These are phyloP conservation scores for Pseudocercospora eumusae DNA, from an alignment of 2,329 filamentous ascomycete species.

Conservation along the genomic window DNA sequence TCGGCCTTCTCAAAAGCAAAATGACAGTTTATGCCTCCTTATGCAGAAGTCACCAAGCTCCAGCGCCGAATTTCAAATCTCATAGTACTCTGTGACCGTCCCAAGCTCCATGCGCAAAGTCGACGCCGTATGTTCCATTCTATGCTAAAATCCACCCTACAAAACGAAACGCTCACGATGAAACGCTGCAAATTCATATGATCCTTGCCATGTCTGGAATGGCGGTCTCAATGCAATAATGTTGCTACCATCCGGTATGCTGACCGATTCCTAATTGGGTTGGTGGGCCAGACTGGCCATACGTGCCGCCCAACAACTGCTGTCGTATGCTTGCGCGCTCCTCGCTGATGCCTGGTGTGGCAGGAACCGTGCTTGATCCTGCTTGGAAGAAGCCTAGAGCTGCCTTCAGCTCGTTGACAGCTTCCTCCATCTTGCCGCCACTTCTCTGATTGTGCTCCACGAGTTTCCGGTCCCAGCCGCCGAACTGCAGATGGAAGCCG, in stretches of 20 bases:
- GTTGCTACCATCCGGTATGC: conserved; percentile 17
- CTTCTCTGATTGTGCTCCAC: conserved; percentile 85
- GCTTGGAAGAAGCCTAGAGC: conserved; percentile 74
- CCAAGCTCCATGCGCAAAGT: not conserved
- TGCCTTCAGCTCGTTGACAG: conserved; percentile 72
- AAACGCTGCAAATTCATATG: not conserved
- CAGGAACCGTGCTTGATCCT: conserved; percentile 39
- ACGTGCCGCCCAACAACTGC: conserved; percentile 44
- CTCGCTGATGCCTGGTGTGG: conserved; percentile 33
- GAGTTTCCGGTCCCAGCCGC: conserved; percentile 88
- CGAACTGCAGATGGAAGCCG: conserved; percentile 84
- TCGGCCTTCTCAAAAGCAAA: not conserved
- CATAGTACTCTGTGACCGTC: not conserved
- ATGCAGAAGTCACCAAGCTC: not conserved
- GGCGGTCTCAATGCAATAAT: conserved; percentile 1
- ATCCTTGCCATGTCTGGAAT: not conserved
- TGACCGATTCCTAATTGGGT: conserved; percentile 57
- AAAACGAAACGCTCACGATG: not conserved
- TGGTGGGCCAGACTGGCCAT: conserved; percentile 47
- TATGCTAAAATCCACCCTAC: not conserved
- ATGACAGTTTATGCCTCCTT: not conserved
- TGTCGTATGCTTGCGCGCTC: conserved; percentile 54
- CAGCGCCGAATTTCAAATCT: not conserved
- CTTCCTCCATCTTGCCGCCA: conserved; percentile 75
- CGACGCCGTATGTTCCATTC: not conserved